Base-by-base conservation (phyloP, 2,329 filamentous ascomycete species). In the Colletotrichum spaethianum region DNA sequence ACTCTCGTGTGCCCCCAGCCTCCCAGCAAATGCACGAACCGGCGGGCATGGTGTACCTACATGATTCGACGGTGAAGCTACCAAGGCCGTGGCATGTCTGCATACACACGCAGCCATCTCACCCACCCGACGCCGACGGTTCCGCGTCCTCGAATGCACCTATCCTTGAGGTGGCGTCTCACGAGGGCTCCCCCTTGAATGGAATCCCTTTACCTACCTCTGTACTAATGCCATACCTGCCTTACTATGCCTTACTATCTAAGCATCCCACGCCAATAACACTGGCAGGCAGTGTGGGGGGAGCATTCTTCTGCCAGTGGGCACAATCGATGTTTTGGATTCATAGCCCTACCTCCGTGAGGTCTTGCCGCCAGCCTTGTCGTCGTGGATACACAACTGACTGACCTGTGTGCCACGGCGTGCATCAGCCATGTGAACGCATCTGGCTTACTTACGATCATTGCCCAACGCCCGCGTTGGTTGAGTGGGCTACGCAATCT, bases 21-120 rank as follows among this genome's bases (percentile, higher is more conserved):
- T 64, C 69, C 65, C 53, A 60, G 52, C 52, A 36, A 16, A 72
- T 52, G 69, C 64, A 71, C 63, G 36, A 60, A 69, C 44, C 42
- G 69, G 38, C 65, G 52, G 59, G 52, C 36, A 52, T 60, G 52
- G 57, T 57, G 59, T 63, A 59, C 44, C 44, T 68, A n/a, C 57
- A 68, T 68, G 59, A 63, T 69, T 72, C 64, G 64, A 53, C 46
- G 57, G 52, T 72, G 46, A 44, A 38, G 61, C 48, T 72, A 63
- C 64, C 64, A 63, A 57, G 44, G 59, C 64, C 20, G 64, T 40
- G 66, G 66, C 69, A 72, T 60, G 52, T 69, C 44, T 69, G 69
- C 65, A 72, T 62, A 63, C 59, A 46, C 44, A 38, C 40, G 59
- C 69, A 68, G 59, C 63, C 48, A 62, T 18, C 31, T 62, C 20